Evolutionary conservation across 345 rosid species (phyloP), one percentile per base, ranked within the genome.

Genomic region (Brassica rapa): DNA sequence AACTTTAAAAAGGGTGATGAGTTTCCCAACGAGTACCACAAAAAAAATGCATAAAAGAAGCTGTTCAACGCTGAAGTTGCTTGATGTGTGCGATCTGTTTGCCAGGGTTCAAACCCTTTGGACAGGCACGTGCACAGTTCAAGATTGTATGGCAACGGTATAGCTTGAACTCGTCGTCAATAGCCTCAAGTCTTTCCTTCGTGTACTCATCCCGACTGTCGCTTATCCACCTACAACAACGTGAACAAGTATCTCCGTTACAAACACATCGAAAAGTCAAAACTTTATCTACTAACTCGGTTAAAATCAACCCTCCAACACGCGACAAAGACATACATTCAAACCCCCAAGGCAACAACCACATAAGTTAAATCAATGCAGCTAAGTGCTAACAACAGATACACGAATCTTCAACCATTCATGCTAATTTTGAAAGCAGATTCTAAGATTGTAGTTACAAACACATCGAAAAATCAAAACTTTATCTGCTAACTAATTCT

Each of bases 151-250:
- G 98, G 86, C 99, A 95, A n/a, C 98, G 90, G 80, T 93, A 93
- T 16, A 95, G 91, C 94, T 95, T 95, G 81, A 88, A 95, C 86
- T 93, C 98, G 2, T 93, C 94, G 59, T 93, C 86, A 68, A 95
- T 78, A 10, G 99, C 97, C 5, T 87, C 93, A 67, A 90, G 84
- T 29, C 99, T 85, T 79, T 95, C 99, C 81, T 88, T 81, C 0
- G 98, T 93, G 77, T 77, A 95, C 86, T 95, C 98, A 83, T 95
- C 98, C 30, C 98, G 93, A 86, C 99, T 95, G 77, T 95, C 99
- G 1, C 87, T 88, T 66, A 95, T 93, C 99, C 99, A 95, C 87
- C 99, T 95, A 88, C 85, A 86, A 86, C 43, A 74, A 19, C 24
- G 41, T 63, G 10, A 61, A 66, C 11, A 72, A 66, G 12, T 73